Base-by-base conservation (phyloP, 352 stramenopile species). In the Globisporangium sylvaticum region DNA sequence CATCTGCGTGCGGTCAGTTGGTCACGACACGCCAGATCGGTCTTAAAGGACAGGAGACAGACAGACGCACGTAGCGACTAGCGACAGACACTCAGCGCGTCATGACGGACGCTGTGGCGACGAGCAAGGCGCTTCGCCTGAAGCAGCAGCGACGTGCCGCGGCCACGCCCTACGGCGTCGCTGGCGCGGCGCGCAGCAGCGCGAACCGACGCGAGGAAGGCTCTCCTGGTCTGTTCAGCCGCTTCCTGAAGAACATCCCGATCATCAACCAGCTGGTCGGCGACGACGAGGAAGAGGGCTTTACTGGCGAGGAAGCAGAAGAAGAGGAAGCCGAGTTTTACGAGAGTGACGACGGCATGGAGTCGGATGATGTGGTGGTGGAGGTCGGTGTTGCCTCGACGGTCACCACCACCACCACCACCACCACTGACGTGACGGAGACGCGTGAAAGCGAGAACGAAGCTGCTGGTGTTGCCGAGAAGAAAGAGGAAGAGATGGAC, bases 171-270 rank as follows among this genome's bases (percentile, higher is more conserved):
- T 90, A 79, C 61, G 65, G 65, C 5, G 75, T 73, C 52, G 64
- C 64, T 1, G 61, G 61, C 48, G 25, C 46, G 12, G 37, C 62
- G 42, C 64, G 59, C 55, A 37, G 6, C 42, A 50, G 10, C 64
- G 56, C 37, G 39, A 62, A 62, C 56, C 37, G 53, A 50, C 42
- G 42, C 6, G 42, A 50, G 6, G 42, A 68, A 50, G 29, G 66
- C 53, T 18, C 64, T 53, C 71, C 76, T 6, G 67, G 72, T 3
- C 68, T 91, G 34, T 87, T 91, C 32, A 78, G 82, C 15, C 83
- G 83, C 1, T 62, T 91, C 6, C 78, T 88, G 31, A 88, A 83
- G 52, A 86, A 83, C 59, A 70, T 93, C n/a, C 84, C 84, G 46
- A 70, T 92, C 5, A 76, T 90, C 15, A 77, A 74, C 39, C 85